Base-by-base conservation (phyloP, 768 basidiomycete genomes). In the Amanita brunnescens region DNA sequence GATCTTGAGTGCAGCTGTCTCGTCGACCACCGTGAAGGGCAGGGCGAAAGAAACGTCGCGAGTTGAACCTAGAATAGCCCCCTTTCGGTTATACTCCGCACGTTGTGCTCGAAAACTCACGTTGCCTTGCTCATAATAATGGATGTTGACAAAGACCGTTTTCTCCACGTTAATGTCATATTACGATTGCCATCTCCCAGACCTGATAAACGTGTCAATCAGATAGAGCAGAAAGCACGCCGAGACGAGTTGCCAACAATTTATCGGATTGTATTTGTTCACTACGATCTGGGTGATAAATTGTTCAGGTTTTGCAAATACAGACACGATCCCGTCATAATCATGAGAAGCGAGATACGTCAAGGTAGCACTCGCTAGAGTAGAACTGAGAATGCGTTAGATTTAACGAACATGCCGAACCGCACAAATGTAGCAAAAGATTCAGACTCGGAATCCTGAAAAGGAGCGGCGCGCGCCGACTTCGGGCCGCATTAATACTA, bases 121-220 rank as follows among this genome's bases (percentile, higher is more conserved):
- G 63, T 94, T 95, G 58, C 95, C 95, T 63, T 96, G 91, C 65
- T 99, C 96, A 61, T 94, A 98, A 62, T 98, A 98, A 65, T 99
- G 96, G 10, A 97, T 85, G 59, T 92, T 88, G 39, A 89, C 78
- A 5, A 85, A 71, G 13, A 96, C 79, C 59, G 72, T 77, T 34
- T 77, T 70, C 14, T 73, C 76, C 34, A 88, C 64, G 63, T 95
- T 81, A 44, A 96, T 72, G 7, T 70, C 63, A 64, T 96, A 98
- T 57, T 85, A 77, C 5, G 92, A 93, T 34, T 94, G 80, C 95
- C 95, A 98, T 63, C 93, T 75, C 30, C 95, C 95, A 24, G 93
- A 87, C 93, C 94, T 95, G 52, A 50, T n/a, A n/a, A n/a, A n/a
- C n/a, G n/a, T n/a, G n/a, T n/a, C n/a, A n/a, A n/a, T n/a, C n/a